A percentile compares a stretch with the other conserved stretches of the same genome.
Evolutionary conservation across 2,329 filamentous ascomycete genomes (phyloP).

Genomic region (Colletotrichum tropicale): DNA sequence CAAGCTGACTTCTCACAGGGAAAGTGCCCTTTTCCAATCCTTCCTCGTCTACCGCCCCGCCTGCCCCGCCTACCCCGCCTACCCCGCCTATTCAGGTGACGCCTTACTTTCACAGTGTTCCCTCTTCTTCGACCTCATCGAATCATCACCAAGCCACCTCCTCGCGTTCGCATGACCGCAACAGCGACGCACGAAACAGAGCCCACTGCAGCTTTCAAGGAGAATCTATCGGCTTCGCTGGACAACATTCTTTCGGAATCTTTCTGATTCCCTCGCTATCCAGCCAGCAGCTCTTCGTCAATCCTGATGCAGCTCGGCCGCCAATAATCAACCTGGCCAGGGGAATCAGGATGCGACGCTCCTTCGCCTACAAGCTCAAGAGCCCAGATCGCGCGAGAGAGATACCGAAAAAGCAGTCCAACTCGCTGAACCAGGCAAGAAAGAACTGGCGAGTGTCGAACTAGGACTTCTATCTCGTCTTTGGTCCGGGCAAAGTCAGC

Average conservation of each 20-base stretch:
- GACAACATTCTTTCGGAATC: neutral
- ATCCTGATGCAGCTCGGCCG: neutral
- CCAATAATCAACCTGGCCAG: neutral
- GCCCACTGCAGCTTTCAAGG: neutral
- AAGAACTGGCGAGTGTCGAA: neutral
- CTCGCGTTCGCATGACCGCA: neutral
- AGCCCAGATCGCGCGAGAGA: neutral
- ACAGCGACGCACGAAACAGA: neutral
- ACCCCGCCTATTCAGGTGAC: neutral
- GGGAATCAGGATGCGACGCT: neutral
- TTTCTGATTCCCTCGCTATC: neutral
- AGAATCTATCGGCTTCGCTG: neutral
- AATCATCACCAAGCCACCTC: neutral
- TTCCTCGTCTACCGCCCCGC: neutral
- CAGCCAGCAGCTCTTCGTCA: neutral
- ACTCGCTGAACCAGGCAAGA: neutral
- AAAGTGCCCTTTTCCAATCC: neutral
- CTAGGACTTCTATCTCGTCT: neutral
- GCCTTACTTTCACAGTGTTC: neutral
- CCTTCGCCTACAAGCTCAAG: neutral
- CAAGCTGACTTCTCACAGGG: neutral
- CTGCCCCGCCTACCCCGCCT: too few species aligned
- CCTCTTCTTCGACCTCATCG: neutral
- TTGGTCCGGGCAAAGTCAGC: neutral
- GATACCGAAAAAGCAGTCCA: neutral